Evolutionary conservation across 2,329 filamentous ascomycete genomes (phyloP), one percentile per base, ranked within the genome.

Genomic region (Beauveria caledonica): DNA sequence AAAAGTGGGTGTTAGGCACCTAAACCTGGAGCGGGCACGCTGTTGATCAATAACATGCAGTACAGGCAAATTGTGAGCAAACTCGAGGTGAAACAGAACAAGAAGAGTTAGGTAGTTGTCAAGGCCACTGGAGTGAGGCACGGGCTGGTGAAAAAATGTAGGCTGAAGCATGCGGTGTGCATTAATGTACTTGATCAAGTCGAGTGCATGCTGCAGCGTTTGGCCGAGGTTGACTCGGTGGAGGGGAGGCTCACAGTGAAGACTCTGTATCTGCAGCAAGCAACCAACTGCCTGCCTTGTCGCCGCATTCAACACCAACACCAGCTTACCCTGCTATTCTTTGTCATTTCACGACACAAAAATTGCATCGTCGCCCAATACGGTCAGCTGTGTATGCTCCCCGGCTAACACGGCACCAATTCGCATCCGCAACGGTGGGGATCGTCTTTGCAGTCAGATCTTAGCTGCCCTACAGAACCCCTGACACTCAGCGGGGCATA

Each of bases 361-460:
- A 23, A 19, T 10, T 29, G 3, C 17, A 11, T n/a, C 19, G 48
- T 33, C 27, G 7, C 48, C 13, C 27, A 7, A 7, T 36, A 36
- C 11, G 11, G 33, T 36, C 33, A 36, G 33, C 33, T 36, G 11
- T 36, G 33, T 15, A 6, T 3, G 9, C 40, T 46, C 13, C 19
- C 57, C 57, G 57, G 49, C 57, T 60, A 60, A 53, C 48, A 60
- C 57, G 57, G 57, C 57, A 60, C 40, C 40, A 56, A 36, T 15
- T 19, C 42, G 27, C 53, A 46, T 56, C 53, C 48, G 39, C 49
- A 60, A 60, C 21, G 39, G 57, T 60, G 57, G 57, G 29, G 49
- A 53, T 60, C 57, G n/a, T 25, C 49, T 33, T 48, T 23, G 49
- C 49, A 21, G 57, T 60, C 57, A 60, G 57, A 60, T 60, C 57